These are phyloP conservation scores for Daldinia decipiens DNA, from an alignment of 495 filamentous ascomycete genomes.

Conservation along the genomic window DNA sequence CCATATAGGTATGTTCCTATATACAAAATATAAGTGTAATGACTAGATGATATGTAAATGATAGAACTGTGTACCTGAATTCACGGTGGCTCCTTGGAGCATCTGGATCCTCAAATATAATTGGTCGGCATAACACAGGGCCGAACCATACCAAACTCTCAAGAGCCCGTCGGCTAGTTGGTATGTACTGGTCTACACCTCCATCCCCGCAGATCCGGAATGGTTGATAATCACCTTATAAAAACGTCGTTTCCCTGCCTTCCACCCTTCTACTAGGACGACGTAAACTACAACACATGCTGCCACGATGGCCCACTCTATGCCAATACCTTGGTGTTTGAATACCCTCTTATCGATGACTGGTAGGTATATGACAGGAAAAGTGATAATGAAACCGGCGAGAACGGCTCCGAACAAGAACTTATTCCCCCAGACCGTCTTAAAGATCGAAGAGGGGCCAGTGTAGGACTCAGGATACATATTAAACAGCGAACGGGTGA, in stretches of 20 bases:
- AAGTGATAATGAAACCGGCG: slow-evolving; percentile 65
- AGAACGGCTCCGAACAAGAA: slow-evolving; percentile 68
- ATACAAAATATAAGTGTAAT: neutral
- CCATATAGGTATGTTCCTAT: neutral
- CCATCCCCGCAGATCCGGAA: neutral
- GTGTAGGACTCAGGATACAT: slow-evolving; percentile 58
- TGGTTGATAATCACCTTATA: slow-evolving; percentile 8
- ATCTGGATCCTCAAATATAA: neutral
- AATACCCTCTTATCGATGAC: slow-evolving; percentile 64
- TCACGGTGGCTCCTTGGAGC: neutral
- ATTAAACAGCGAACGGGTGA: slow-evolving; percentile 63
- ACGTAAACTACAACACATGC: slow-evolving; percentile 59
- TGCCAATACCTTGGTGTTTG: slow-evolving; percentile 66
- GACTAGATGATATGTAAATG: neutral
- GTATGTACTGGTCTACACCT: slow-evolving; percentile 8
- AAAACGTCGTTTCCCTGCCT: slow-evolving; percentile 58
- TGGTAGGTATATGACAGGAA: slow-evolving; percentile 67
- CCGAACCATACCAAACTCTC: neutral
- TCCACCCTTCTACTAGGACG: slow-evolving; percentile 62
- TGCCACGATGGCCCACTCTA: slow-evolving; percentile 69
- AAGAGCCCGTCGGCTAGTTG: neutral
- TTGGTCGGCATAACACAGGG: neutral
- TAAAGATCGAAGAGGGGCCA: slow-evolving; percentile 56
- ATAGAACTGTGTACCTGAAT: neutral
- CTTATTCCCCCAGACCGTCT: slow-evolving; percentile 65